Conservation (phyloP, 805 yeast species). For the Saccharomyces paradoxus region DNA sequence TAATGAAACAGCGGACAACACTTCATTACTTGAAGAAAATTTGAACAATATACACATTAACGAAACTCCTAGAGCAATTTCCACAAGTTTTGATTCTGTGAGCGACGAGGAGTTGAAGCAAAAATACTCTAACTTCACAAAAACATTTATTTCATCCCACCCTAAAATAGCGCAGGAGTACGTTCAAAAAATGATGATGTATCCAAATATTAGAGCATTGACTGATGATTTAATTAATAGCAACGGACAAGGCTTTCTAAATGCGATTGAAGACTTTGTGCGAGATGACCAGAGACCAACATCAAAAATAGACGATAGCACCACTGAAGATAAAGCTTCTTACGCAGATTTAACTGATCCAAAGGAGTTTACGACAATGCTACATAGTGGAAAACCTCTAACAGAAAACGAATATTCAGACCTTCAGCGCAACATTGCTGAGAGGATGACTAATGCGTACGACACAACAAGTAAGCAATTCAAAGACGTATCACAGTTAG, state of each 20-base stretch:
- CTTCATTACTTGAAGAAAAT: neutral
- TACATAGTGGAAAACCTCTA: conserved; percentile 25
- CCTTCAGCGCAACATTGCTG: conserved; percentile 27
- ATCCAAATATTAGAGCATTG: conserved; percentile 45
- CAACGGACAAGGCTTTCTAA: conserved; percentile 65
- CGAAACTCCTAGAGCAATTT: conserved; percentile 1
- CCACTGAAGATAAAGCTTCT: neutral
- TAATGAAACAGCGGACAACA: neutral
- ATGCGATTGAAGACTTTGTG: conserved; percentile 72
- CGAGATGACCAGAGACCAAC: conserved; percentile 30
- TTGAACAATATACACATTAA: conserved; percentile 1
- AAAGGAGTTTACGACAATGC: conserved; percentile 22
- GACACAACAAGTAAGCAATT: conserved; percentile 23
- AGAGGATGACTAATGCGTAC: conserved; percentile 26
- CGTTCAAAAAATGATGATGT: conserved; percentile 27
- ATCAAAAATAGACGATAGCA: neutral
- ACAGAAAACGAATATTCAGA: conserved; percentile 26
- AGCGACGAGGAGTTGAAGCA: conserved; percentile 15
- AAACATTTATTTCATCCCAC: conserved; percentile 28
- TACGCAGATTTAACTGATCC: conserved; percentile 12
- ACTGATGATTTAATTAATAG: conserved; percentile 68
- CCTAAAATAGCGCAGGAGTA: conserved; percentile 30
- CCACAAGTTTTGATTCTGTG: neutral
- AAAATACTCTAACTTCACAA: conserved; percentile 24
- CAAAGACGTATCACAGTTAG: conserved; percentile 22